Percentiles rank a stretch among this genome's conserved stretches.
Conservation (phyloP, 192 early-diverging fungal genomes). For the Gonapodya prolifera region DNA sequence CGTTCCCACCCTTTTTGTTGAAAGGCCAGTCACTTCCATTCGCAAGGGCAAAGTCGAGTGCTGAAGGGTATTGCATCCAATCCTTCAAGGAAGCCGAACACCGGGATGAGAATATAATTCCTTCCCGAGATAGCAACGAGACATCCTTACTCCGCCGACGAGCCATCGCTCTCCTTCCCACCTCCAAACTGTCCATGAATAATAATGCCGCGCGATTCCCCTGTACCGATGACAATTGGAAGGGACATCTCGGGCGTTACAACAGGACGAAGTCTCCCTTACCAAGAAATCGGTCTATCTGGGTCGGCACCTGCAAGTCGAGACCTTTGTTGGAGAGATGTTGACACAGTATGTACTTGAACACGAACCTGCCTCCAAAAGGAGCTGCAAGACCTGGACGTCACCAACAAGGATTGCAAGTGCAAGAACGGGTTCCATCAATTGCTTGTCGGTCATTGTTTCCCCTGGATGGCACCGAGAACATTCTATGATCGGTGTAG, state of each 20-base stretch:
- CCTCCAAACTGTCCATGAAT: neutral
- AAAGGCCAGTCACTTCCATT: neutral
- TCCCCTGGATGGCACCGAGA: neutral
- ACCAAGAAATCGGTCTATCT: neutral
- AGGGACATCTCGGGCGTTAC: too few relatives aligned
- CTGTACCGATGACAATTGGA: too few relatives aligned
- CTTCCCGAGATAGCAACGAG: neutral
- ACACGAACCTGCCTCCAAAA: neutral
- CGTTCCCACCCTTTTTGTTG: neutral
- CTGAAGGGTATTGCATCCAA: neutral
- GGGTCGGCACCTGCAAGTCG: neutral
- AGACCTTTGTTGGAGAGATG: too few relatives aligned
- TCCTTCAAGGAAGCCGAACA: neutral
- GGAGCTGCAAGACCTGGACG: neutral
- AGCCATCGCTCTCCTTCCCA: neutral
- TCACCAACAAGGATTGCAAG: neutral
- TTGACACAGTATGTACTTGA: neutral
- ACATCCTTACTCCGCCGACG: neutral
- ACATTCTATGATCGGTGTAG: neutral
- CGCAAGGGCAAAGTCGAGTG: neutral
- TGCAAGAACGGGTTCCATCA: neutral
- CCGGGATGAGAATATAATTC: neutral
- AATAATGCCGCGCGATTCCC: neutral
- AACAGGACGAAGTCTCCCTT: too few relatives aligned
- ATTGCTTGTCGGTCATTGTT: neutral